Conservation (phyloP, 345 rosid species). For the Abelmoschus esculentus region DNA sequence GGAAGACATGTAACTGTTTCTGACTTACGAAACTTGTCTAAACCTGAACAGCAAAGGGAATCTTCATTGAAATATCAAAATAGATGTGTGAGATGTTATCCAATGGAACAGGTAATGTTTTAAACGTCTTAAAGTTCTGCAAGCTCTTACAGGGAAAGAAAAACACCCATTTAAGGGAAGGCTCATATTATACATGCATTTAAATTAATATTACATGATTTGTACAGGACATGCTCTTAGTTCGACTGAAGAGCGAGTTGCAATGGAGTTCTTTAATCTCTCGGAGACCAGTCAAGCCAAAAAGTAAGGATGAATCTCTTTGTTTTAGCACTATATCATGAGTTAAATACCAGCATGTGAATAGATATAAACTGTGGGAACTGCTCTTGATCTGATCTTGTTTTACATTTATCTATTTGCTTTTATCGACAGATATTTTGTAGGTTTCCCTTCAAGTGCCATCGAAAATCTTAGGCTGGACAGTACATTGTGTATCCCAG, state of each 20-base stretch:
- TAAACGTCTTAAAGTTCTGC: neutral
- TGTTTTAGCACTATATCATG: neutral
- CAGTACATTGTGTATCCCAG: slow-evolving; percentile 91
- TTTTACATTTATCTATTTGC: neutral
- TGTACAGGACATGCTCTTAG: slow-evolving; percentile 95
- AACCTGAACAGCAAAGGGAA: slow-evolving; percentile 92
- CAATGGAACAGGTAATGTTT: slow-evolving; percentile 73
- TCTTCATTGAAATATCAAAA: slow-evolving; percentile 94
- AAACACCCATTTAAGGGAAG: neutral
- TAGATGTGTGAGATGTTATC: slow-evolving; percentile 91
- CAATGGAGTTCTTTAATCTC: slow-evolving; percentile 93
- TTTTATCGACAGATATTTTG: slow-evolving; percentile 11
- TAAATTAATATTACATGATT: neutral
- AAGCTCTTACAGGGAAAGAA: neutral
- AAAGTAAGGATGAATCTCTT: slow-evolving; percentile 42
- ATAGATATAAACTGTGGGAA: neutral
- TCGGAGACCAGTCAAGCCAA: slow-evolving; percentile 92
- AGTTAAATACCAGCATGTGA: neutral
- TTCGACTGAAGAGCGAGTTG: slow-evolving; percentile 90
- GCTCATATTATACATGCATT: slow-evolving; percentile 2
- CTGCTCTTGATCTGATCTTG: neutral
- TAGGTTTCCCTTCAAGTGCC: slow-evolving; percentile 99
- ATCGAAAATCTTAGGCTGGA: slow-evolving; percentile 96
- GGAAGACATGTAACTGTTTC: slow-evolving; percentile 92
- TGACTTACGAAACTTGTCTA: slow-evolving; percentile 89